A percentile compares a stretch with the other conserved stretches of the same genome.
phyloP scores from a whole-genome alignment of 2,329 filamentous ascomycete species.

The Cercospora canescens region DNA sequence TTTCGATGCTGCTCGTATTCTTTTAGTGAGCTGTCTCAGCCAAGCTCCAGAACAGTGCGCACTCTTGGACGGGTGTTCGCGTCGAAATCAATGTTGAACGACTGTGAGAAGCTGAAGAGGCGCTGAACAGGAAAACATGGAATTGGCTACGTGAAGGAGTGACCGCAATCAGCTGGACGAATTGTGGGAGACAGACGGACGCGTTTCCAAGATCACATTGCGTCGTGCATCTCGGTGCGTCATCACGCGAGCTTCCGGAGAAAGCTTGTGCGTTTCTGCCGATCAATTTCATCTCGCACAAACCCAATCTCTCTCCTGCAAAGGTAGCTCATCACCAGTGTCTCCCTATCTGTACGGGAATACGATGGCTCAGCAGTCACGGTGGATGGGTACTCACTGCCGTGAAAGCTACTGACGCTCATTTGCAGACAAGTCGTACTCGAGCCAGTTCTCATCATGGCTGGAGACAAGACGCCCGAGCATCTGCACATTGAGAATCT shows the following conservation, averaged over 20 bases:
- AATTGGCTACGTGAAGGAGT: neutral
- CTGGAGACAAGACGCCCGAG: slow-evolving; percentile 38
- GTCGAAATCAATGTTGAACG: neutral
- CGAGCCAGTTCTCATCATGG: slow-evolving; percentile 15
- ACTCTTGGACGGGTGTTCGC: neutral
- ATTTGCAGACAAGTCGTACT: neutral
- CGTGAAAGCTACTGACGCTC: slow-evolving; percentile 5
- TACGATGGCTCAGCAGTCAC: neutral
- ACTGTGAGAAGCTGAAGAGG: neutral
- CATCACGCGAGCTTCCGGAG: slow-evolving; percentile 1
- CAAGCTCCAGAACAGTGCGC: neutral
- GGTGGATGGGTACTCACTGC: neutral
- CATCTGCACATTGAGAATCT: slow-evolving; percentile 47
- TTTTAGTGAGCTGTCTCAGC: neutral
- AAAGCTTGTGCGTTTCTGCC: slow-evolving; percentile 7
- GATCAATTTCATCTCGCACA: slow-evolving; percentile 2
- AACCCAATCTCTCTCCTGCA: neutral
- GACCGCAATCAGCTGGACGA: neutral
- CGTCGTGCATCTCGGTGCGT: slow-evolving; percentile 1
- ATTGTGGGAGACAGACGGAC: neutral
- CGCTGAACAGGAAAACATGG: neutral
- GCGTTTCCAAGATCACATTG: neutral
- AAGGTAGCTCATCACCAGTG: neutral
- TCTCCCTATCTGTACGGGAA: neutral
- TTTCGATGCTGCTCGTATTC: neutral